These are phyloP conservation scores for Mucor saturninus DNA, from an alignment of 371 early-diverging fungal species.

Conservation along the genomic window DNA sequence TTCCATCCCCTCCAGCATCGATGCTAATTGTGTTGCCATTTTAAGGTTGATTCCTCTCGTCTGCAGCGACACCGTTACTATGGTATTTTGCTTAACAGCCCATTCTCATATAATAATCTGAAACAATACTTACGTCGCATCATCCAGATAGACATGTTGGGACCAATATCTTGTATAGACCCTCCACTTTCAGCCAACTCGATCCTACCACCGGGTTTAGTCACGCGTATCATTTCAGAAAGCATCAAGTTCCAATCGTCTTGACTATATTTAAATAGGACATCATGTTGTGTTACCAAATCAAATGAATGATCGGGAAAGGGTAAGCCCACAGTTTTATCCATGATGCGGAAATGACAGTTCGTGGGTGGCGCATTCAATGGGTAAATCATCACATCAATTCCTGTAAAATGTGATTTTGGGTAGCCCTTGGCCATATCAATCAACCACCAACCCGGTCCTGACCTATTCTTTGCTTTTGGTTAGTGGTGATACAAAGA, in stretches of 20 bases:
- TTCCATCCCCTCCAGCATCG: constrained; percentile 19
- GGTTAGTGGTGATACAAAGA: background rate
- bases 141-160: constrained; percentile 52
- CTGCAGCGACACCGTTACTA: constrained; percentile 50
- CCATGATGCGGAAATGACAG: constrained; percentile 42
- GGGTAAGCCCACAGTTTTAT: constrained; percentile 35
- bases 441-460: constrained; percentile 47
- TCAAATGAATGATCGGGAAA: constrained; percentile 36
- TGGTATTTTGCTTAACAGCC: no score
- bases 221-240: constrained; percentile 28
- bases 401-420: constrained; percentile 46
- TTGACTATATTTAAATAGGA: constrained; percentile 26
- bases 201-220: constrained; percentile 33
- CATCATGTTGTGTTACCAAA: constrained; percentile 33
- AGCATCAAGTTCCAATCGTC: constrained; percentile 30
- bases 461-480: constrained; percentile 19
- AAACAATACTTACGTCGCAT: constrained; percentile 37
- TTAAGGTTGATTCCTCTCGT: constrained; percentile 40
- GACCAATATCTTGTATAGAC: constrained; percentile 44
- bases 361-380: constrained; percentile 43
- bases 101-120: no score
- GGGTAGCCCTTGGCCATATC: constrained; percentile 47
- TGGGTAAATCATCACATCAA: constrained; percentile 43
- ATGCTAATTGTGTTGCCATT: constrained; percentile 31
- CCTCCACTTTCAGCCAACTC: constrained; percentile 38